Conservation (phyloP, 148 eudicot genomes). For the Cornus controversa region DNA sequence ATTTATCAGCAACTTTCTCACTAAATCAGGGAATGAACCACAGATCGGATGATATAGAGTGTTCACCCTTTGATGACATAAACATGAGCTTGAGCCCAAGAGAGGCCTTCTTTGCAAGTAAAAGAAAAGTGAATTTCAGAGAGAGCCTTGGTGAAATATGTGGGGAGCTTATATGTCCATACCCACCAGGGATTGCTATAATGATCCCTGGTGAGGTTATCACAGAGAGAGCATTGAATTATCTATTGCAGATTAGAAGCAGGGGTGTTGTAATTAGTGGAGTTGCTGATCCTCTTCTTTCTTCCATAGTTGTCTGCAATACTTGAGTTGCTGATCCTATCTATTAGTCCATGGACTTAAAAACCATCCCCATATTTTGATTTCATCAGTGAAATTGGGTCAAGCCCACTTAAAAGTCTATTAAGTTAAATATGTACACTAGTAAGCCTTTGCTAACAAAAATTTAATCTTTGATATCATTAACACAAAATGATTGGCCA, state of each 20-base stretch:
- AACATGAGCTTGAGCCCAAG: conserved; percentile 56
- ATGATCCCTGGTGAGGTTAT: conserved; percentile 71
- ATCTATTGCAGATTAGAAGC: conserved; percentile 36
- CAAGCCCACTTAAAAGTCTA: no score
- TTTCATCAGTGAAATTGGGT: no score
- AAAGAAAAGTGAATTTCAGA: conserved; percentile 43
- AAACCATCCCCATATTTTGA: no score
- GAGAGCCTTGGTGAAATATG: conserved; percentile 61
- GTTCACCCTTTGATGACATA: conserved; percentile 25
- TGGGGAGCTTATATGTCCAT: conserved; percentile 84
- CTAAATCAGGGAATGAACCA: neutral
- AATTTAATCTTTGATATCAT: no score
- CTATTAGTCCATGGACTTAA: no score
- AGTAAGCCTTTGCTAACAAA: no score
- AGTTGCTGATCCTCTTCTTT: conserved; percentile 50
- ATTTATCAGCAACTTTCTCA: conserved; percentile 35
- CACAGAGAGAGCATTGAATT: conserved; percentile 34
- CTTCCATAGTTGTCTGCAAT: conserved; percentile 53
- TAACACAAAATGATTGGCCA: no score
- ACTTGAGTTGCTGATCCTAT: no score
- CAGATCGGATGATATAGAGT: neutral
- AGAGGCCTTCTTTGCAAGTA: conserved; percentile 70
- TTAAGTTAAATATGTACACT: no score
- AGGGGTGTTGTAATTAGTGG: conserved; percentile 56
- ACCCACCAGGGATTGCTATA: conserved; percentile 79